Evolutionary conservation across 768 basidiomycete species (phyloP), one percentile per base, ranked within the genome.

Genomic region (Suillus brevipes): DNA sequence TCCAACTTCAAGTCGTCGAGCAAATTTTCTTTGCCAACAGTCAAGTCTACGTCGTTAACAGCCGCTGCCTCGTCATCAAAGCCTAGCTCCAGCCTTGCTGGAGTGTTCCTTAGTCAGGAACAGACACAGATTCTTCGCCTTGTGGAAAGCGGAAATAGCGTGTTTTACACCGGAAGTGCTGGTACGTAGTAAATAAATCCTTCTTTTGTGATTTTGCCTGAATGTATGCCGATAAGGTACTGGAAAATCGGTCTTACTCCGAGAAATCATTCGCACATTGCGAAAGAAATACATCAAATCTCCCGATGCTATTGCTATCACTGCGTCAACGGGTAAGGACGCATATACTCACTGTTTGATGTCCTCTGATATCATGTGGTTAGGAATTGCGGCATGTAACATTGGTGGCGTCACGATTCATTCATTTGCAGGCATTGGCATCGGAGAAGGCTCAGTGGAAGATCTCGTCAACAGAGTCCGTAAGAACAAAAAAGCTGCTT

Each of bases 111-210:
- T 65, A 97, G 95, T 75, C 78, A 84, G 65, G 96, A 99, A 72
- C 97, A 99, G 77, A 88, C 81, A 60, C 85, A 90, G 65, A 92
- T 99, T 57, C 79, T 97, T 66, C 83, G 85, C 64, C 81, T 97
- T 42, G 95, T 95, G 1, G 80, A 89, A 40, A 80, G 85, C 14
- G 88, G 87, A 3, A 76, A 87, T 55, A 97, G 88, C 70, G 72
- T 99, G 37, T 99, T 99, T 72, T 99, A 98, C 76, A 99, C 97
- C 2, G 97, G 97, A 34, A 94, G 92, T 80, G 97, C 97, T 65
- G 97, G 96, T 97, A 67, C 68, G 88, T 77, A 56, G 56, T 50
- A 40, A 43, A 18, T 45, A 49, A 20, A 57, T 52, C 31, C 10
- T 63, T 67, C 20, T 42, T 40, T 56, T 45, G n/a, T 62, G 53